Evolutionary conservation across 2,329 filamentous ascomycete species (phyloP), one percentile per base, ranked within the genome.

Genomic region (Diaporthe citrichinensis): DNA sequence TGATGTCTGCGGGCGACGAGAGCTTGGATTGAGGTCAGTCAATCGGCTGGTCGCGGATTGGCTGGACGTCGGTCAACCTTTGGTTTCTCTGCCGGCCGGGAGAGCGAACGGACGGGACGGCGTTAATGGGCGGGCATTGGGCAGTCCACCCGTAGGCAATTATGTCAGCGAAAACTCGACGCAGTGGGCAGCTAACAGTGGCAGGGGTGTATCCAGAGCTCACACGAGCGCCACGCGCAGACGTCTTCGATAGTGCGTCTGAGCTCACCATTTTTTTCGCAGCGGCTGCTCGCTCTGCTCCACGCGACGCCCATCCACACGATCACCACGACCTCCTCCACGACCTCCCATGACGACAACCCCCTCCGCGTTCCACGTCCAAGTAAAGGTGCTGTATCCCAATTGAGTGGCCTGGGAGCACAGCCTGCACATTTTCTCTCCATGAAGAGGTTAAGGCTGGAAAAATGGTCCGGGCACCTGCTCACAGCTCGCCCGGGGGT

Each of bases 381-480:
- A 36, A 25, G 62, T 71, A 75, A 71, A 65, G 73, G 73, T 75
- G 73, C 76, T 71, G 76, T 67, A 55, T 71, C 76, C 72, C 76
- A 73, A 77, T 73, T 58, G 59, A 58, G 53, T 28, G 36, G 46
- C 49, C 57, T 75, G 73, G 57, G 73, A 65, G 57, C 69, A 46
- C 58, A 25, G 39, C 57, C 55, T 74, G 72, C 73, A 77, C 74
- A 61, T 73, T 68, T 62, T 65, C 62, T 78, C 75, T 79, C 81
- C 80, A 92, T 92, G 90, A 91, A 91, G 87, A 89, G 90, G 85
- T 86, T 92, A 88, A 87, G 89, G 80, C 82, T 91, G 81, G 87
- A 89, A 80, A 87, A 88, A 86, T 90, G 90, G 87, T 88, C 90
- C 81, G 86, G 87, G 82, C 91, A 91, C 86, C 86, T 90, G 86